Conservation (phyloP, 225 moss, liverwort and hornwort species). For the Polytrichum commune region DNA sequence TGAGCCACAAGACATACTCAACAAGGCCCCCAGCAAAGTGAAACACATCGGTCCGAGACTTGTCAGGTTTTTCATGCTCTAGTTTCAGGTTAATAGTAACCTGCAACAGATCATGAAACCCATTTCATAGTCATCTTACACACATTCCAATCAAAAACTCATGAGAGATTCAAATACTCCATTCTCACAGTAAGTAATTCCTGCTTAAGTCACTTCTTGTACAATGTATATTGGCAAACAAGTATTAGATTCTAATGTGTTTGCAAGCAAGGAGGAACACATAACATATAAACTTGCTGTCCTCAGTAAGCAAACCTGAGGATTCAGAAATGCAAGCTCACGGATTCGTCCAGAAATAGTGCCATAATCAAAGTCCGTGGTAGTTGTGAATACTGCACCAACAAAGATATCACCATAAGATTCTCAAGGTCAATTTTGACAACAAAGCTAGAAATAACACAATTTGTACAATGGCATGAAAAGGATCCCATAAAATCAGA, state of each 20-base stretch:
- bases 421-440: background rate
- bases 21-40: conserved; percentile 93
- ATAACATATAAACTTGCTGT: background rate
- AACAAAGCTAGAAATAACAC: background rate
- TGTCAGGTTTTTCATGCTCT: conserved; percentile 44
- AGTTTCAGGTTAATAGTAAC: conserved; percentile 79
- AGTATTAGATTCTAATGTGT: too few relatives aligned
- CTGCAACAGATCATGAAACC: conserved; percentile 30
- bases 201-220: too few relatives aligned
- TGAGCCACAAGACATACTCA: conserved; percentile 94
- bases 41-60: conserved; percentile 51
- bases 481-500: background rate
- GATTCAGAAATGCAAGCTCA: conserved; percentile 90
- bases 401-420: conserved; percentile 10
- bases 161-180: too few relatives aligned
- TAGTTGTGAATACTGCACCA: conserved; percentile 71
- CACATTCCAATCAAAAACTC: too few relatives aligned
- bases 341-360: conserved; percentile 79
- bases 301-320: conserved; percentile 54
- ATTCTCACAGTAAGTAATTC: too few relatives aligned
- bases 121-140: background rate
- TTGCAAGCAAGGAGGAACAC: too few relatives aligned
- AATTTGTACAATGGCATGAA: background rate
- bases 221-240: too few relatives aligned
- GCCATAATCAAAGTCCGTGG: conserved; percentile 82